Evolutionary conservation across 2,329 filamentous ascomycete genomes (phyloP).

Genomic region (Mycosphaerella arachidis): DNA sequence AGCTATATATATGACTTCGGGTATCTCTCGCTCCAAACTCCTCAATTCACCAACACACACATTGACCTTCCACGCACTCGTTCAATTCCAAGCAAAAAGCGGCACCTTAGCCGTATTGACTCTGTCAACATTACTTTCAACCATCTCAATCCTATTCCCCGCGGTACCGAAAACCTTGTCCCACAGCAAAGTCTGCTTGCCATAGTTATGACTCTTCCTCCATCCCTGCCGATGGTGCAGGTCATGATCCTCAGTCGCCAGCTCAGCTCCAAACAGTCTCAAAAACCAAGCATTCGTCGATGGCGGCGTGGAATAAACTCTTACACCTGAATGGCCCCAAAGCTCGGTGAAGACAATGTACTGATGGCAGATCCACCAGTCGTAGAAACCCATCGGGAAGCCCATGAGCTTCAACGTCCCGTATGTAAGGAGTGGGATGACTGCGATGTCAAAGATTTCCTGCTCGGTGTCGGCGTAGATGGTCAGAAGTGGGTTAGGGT

Average conservation of each 20-base stretch:
- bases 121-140: not conserved
- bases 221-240: constrained; percentile 38
- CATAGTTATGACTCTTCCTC: constrained; percentile 38
- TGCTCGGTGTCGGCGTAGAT: constrained; percentile 43
- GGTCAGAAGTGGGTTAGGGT: constrained; percentile 42
- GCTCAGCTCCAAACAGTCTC: constrained; percentile 32
- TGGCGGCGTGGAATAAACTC: constrained; percentile 35
- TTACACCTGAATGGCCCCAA: constrained; percentile 39
- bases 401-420: constrained; percentile 36
- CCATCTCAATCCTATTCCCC: constrained; percentile 35
- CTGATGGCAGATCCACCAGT: constrained; percentile 46
- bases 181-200: constrained; percentile 40
- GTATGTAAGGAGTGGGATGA: constrained; percentile 40
- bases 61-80: not conserved
- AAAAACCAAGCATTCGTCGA: constrained; percentile 37
- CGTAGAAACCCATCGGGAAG: constrained; percentile 44
- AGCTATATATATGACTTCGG: not conserved
- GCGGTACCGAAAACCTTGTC: constrained; percentile 35
- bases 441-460: constrained; percentile 42
- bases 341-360: constrained; percentile 43
- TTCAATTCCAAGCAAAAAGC: not conserved
- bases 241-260: constrained; percentile 43
- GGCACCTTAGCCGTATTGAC: not conserved
- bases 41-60: not conserved
- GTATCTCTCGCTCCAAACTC: not conserved